Percentiles rank a stretch among this genome's conserved stretches.
Conservation (phyloP, 768 basidiomycete genomes). For the Suillus tomentosus region DNA sequence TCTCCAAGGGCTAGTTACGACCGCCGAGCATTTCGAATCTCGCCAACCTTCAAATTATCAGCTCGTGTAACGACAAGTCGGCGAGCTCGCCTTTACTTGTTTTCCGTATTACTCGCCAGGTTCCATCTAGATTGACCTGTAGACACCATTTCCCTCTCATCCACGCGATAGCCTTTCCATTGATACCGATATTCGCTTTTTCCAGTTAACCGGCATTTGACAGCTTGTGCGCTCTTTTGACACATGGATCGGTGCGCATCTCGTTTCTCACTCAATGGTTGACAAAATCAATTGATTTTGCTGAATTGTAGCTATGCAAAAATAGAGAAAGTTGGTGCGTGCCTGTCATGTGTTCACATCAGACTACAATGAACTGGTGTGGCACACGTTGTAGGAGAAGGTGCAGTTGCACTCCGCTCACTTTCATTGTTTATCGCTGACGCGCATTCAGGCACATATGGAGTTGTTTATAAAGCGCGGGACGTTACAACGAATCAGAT, state of each 20-base stretch:
- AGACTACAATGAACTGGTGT: conserved; percentile 19
- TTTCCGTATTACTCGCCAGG: conserved; percentile 5
- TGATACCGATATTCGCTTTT: conserved; percentile 11
- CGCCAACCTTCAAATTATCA: conserved; percentile 16
- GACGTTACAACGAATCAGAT: conserved; percentile 78
- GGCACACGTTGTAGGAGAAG: conserved; percentile 42
- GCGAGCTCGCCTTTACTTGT: conserved; percentile 14
- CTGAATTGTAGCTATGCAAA: conserved; percentile 79
- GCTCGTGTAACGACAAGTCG: conserved; percentile 9
- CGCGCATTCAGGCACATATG: conserved; percentile 79
- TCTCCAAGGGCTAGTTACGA: conserved; percentile 22
- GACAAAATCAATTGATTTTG: conserved; percentile 20
- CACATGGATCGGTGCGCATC: conserved; percentile 37
- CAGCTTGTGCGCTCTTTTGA: conserved; percentile 7
- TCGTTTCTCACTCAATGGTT: conserved; percentile 12
- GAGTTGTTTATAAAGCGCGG: conserved; percentile 96
- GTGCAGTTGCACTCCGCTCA: conserved; percentile 24
- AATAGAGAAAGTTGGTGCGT: conserved; percentile 97
- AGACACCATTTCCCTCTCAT: conserved; percentile 6
- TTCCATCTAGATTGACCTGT: conserved; percentile 1
- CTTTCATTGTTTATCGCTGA: conserved; percentile 13
- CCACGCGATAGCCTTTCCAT: conserved; percentile 6
- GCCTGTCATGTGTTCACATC: conserved; percentile 18
- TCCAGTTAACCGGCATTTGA: conserved; percentile 1
- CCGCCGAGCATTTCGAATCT: conserved; percentile 15